Conservation (phyloP, 768 basidiomycete species). For the Boletus rubroflammeus region DNA sequence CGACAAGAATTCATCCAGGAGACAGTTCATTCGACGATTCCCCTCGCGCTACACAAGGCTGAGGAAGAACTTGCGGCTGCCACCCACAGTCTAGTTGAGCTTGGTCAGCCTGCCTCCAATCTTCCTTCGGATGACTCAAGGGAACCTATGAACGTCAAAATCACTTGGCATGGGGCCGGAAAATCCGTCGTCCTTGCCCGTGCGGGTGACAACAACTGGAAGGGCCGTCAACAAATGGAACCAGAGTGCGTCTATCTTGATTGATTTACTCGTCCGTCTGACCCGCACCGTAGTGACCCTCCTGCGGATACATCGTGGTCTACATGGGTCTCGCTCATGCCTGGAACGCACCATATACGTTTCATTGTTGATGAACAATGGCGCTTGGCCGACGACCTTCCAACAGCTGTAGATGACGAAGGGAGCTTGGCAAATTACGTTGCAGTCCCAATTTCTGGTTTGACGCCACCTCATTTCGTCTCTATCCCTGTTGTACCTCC, state of each 20-base stretch:
- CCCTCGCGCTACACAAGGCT: conserved; percentile 45
- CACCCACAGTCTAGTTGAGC: conserved; percentile 13
- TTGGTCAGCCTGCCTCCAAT: conserved; percentile 17
- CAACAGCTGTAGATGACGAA: conserved; percentile 89
- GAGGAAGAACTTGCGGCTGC: conserved; percentile 25
- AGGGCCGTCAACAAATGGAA: conserved; percentile 62
- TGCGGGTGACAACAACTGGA: conserved; percentile 75
- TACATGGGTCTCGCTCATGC: conserved; percentile 54
- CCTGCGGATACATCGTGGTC: conserved; percentile 36
- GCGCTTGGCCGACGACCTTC: conserved; percentile 74
- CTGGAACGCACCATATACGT: conserved; percentile 91
- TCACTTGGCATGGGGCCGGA: conserved; percentile 65
- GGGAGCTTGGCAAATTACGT: conserved; percentile 95
- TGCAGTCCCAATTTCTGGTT: conserved; percentile 39
- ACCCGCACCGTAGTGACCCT: conserved; percentile 25
- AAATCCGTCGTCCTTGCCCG: conserved; percentile 63
- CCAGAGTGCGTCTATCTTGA: conserved; percentile 47
- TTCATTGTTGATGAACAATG: conserved; percentile 92
- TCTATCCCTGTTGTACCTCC: conserved; percentile 33
- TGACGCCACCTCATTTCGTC: conserved; percentile 32
- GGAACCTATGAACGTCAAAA: conserved; percentile 42
- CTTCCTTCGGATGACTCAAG: conserved; percentile 26
- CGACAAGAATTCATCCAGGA: conserved; percentile 48
- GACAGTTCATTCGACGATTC: conserved; percentile 61
- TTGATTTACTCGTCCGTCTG: conserved; percentile 11